Base-by-base conservation (phyloP, 495 filamentous ascomycete genomes). In the Penicillium argentinense region DNA sequence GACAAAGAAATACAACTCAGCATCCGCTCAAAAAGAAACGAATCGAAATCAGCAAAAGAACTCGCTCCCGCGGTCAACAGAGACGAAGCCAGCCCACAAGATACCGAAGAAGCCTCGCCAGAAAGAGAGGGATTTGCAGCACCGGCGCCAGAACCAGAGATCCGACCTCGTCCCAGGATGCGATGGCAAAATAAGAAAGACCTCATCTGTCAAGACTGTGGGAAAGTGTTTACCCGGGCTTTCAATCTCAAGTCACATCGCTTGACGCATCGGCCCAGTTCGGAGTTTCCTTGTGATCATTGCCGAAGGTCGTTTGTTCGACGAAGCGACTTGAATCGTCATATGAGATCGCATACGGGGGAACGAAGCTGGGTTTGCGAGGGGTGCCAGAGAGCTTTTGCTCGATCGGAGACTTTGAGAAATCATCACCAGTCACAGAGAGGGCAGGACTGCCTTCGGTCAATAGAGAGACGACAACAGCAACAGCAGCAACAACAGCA, bases 241-340 rank as follows among this genome's bases (percentile, higher is more conserved):
- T 44, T 32, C 16, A 44, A 44, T 8, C 29, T 44, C 26, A 28
- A 29, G 13, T 33, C 28, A 3, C 41, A 44, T 24, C 16, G 32
- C 5, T 13, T 16, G 5, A n/a, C 19, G 2, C 40, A 42, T 30
- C 11, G 19, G n/a, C 32, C 16, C 2, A 23, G 9, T 30, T 19
- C 18, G 17, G 12, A 17, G 9, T 33, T 33, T n/a, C 21, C 41
- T 5, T 44, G 41, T 14, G 41, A 44, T n/a, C n/a, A 23, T 4
- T 33, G 41, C 29, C 28, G 1, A 21, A 33, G 23, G 19, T 24
- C 27, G 8, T 44, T 44, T 14, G 3, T 22, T 9, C 16, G 41
- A n/a, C 32, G 23, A 13, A 44, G 27, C 33, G 41, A 44, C 24
- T 12, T 19, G 12, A 44, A 18, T n/a, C 17, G 41, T 14, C 41